Evolutionary conservation across 257 asterid genomes (phyloP), one percentile per base, ranked within the genome.

Genomic region (Mitragyna speciosa): DNA sequence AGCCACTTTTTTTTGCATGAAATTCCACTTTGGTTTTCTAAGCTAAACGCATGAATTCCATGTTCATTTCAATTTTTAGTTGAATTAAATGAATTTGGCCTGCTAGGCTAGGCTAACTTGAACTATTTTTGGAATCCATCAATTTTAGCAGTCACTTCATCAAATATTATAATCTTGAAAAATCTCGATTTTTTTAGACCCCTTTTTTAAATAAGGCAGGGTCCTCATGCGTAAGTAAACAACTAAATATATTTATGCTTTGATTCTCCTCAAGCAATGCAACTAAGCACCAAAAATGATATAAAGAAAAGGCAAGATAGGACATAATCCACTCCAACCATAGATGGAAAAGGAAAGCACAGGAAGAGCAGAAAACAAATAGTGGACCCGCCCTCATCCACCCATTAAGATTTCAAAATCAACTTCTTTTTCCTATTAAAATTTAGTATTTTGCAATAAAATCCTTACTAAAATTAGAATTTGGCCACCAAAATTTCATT

Each of bases 311-410:
- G 11, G 69, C 75, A 68, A 78, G 59, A 56, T 28, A 71, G 31
- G 28, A 28, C 72, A 28, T 26, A 16, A 49, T 24, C 49, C 70
- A 64, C 15, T 52, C 70, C 64, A 75, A 80, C 73, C 58, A 76
- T 41, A 61, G 51, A 78, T 61, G n/a, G 73, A 70, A 76, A 81
- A 69, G 30, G 77, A 75, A 81, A 81, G 80, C 20, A 49, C 28
- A 15, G 39, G 70, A 69, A 48, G 75, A 26, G 48, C 28, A 66
- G 54, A 73, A 80, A 39, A 58, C 64, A 33, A 81, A 20, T 22
- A 24, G 79, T 10, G 41, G 58, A 39, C 14, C 70, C 0, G 6
- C 36, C 36, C 36, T 2, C 4, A 0, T 3, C 20, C n/a, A 6
- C 77, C 6, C 12, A 20, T 19, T 4, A 30, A 31, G 43, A 11